Evolutionary conservation across 129 eudicot species (phyloP).

Genomic region (Flaveria trinervia): DNA sequence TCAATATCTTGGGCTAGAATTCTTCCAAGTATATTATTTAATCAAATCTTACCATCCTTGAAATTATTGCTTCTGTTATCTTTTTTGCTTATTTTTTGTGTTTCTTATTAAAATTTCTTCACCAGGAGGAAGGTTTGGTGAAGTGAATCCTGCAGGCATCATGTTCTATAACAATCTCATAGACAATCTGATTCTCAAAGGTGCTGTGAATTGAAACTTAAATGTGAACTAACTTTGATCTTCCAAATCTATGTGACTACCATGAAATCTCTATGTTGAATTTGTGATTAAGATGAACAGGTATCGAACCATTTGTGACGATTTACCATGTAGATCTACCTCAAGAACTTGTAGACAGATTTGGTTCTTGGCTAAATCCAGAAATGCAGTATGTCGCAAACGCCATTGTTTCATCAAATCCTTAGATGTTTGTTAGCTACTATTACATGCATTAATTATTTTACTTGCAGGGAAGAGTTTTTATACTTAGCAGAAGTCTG

Average conservation of each 20-base stretch:
- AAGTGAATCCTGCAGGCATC: conserved; percentile 57
- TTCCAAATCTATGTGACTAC: too few relatives aligned
- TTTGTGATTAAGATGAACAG: conserved; percentile 30
- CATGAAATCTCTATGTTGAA: too few relatives aligned
- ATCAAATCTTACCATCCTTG: neutral
- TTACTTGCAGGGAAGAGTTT: conserved; percentile 63
- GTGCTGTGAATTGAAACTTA: conserved; percentile 21
- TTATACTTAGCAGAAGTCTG: conserved; percentile 62
- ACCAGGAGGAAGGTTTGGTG: conserved; percentile 64
- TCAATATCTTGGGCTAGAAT: conserved; percentile 87
- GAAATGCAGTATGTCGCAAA: conserved; percentile 57
- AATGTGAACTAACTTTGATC: neutral
- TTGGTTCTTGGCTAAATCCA: conserved; percentile 71
- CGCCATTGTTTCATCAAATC: neutral
- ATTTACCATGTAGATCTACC: conserved; percentile 65
- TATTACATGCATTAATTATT: neutral
- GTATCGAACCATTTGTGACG: conserved; percentile 81
- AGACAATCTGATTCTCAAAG: conserved; percentile 59
- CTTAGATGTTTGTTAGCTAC: neutral
- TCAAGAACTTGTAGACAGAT: conserved; percentile 76
- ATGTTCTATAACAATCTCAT: conserved; percentile 62
- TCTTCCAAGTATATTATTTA: conserved; percentile 46
- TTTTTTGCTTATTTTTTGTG: neutral
- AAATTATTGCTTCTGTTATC: neutral
- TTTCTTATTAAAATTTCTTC: neutral